A percentile compares a stretch with the other conserved stretches of the same genome.
These are phyloP conservation scores for Barnettozyma pratensis DNA, from an alignment of 805 yeast genomes.

Conservation along the genomic window DNA sequence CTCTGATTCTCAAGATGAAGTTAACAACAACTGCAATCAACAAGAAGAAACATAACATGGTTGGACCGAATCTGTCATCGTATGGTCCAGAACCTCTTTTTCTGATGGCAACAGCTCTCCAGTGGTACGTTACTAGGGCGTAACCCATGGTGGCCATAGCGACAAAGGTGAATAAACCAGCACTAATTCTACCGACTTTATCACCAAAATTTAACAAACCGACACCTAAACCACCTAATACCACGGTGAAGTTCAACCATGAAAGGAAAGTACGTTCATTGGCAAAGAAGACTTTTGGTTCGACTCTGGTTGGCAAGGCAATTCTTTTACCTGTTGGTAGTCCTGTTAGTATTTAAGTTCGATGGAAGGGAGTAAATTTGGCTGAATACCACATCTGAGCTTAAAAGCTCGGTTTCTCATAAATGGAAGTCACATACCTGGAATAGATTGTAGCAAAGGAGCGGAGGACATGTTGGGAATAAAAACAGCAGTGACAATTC, in stretches of 20 bases:
- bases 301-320: constrained; percentile 96
- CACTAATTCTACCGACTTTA: constrained; percentile 83
- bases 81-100: constrained; percentile 98
- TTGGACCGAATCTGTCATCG: constrained; percentile 98
- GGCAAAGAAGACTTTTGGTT: constrained; percentile 98
- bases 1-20: constrained; percentile 62
- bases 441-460: constrained; percentile 67
- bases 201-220: constrained; percentile 97
- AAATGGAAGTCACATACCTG: constrained; percentile 37
- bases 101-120: constrained; percentile 99
- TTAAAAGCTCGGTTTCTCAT: neutral
- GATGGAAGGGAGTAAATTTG: too few relatives aligned
- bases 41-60: constrained; percentile 91
- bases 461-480: constrained; percentile 52
- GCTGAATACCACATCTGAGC: neutral
- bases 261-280: constrained; percentile 97
- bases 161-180: constrained; percentile 89
- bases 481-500: too few relatives aligned
- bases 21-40: constrained; percentile 91
- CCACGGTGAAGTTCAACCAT: constrained; percentile 98
- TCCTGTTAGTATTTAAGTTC: constrained; percentile 6
- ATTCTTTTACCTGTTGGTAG: constrained; percentile 67
- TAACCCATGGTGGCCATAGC: constrained; percentile 98
- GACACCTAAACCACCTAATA: constrained; percentile 92
- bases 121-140: constrained; percentile 93